These are phyloP conservation scores for Lichina pygmaea DNA, from an alignment of 495 filamentous ascomycete species.

Conservation along the genomic window DNA sequence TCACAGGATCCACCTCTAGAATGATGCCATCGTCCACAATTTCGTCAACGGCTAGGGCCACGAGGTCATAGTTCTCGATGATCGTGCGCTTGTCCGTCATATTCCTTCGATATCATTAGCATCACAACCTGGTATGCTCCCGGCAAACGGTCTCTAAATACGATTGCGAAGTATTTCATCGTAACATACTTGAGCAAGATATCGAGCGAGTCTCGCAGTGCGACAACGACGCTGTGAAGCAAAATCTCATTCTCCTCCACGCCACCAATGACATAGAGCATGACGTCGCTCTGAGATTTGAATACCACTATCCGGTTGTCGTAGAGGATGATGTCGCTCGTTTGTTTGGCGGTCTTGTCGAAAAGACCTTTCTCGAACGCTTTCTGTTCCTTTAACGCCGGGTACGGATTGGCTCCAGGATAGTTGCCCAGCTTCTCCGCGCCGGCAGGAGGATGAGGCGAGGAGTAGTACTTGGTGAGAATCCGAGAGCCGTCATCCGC, in stretches of 20 bases:
- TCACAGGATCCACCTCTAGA: conserved; percentile 81
- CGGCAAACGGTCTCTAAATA: not conserved
- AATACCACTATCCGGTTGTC: conserved; percentile 88
- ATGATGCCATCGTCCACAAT: conserved; percentile 93
- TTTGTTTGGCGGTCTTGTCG: conserved; percentile 90
- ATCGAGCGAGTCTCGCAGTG: conserved; percentile 65
- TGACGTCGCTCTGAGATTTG: conserved; percentile 92
- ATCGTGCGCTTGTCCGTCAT: conserved; percentile 69
- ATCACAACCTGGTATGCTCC: not conserved
- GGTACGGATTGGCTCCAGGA: conserved; percentile 54
- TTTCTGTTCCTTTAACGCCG: conserved; percentile 74
- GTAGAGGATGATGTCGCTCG: conserved; percentile 84
- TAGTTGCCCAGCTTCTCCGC: conserved; percentile 23
- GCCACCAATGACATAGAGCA: conserved; percentile 83
- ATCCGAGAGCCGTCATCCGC: conserved; percentile 72
- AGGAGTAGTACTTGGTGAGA: conserved; percentile 84
- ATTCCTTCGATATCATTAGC: conserved; percentile 15
- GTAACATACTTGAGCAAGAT: conserved; percentile 65
- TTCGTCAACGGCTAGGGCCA: conserved; percentile 82
- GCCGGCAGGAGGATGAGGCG: conserved; percentile 47
- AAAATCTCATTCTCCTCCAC: conserved; percentile 91
- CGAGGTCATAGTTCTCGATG: conserved; percentile 88
- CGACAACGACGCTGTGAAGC: conserved; percentile 77
- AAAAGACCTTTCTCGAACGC: conserved; percentile 87
- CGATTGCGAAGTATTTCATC: not conserved